A percentile compares a stretch with the other conserved stretches of the same genome.
phyloP scores from a whole-genome alignment of 768 basidiomycete species.

The Kwoniella bestiolae region DNA sequence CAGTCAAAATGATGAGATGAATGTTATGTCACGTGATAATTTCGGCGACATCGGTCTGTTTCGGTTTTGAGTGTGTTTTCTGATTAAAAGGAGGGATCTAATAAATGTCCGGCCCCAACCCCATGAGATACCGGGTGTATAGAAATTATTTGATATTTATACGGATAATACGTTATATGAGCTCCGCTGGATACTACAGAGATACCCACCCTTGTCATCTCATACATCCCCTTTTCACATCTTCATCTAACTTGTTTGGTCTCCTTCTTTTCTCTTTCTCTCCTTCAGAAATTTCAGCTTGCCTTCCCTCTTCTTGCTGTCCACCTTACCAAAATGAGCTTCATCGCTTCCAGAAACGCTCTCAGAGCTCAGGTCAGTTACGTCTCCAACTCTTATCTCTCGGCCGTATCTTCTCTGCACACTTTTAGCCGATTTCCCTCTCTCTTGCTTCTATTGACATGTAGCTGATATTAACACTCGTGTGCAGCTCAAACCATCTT shows the following conservation, averaged over 20 bases:
- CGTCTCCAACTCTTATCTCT: background rate
- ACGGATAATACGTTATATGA: background rate
- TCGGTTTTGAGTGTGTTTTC: background rate
- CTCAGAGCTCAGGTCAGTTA: constrained; percentile 51
- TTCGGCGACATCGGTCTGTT: constrained; percentile 5
- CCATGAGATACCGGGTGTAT: background rate
- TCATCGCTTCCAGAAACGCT: constrained; percentile 49
- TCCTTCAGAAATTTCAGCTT: background rate
- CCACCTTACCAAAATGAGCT: constrained; percentile 31
- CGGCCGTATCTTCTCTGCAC: constrained; percentile 10
- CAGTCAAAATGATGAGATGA: background rate
- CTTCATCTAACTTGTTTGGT: background rate
- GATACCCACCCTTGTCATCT: constrained; percentile 23
- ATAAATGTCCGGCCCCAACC: background rate
- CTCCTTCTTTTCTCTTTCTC: constrained; percentile 2
- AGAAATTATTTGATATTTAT: constrained; percentile 5
- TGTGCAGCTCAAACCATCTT: constrained; percentile 41
- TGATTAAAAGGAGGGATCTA: background rate
- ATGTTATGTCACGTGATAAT: constrained; percentile 1
- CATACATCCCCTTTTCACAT: background rate
- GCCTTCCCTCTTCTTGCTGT: constrained; percentile 10
- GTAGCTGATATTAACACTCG: background rate
- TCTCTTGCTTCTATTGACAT: background rate
- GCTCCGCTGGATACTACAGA: constrained; percentile 5
- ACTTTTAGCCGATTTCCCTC: constrained; percentile 1